phyloP scores from a whole-genome alignment of 106 monocot species.

The Dioscorea dumetorum region DNA sequence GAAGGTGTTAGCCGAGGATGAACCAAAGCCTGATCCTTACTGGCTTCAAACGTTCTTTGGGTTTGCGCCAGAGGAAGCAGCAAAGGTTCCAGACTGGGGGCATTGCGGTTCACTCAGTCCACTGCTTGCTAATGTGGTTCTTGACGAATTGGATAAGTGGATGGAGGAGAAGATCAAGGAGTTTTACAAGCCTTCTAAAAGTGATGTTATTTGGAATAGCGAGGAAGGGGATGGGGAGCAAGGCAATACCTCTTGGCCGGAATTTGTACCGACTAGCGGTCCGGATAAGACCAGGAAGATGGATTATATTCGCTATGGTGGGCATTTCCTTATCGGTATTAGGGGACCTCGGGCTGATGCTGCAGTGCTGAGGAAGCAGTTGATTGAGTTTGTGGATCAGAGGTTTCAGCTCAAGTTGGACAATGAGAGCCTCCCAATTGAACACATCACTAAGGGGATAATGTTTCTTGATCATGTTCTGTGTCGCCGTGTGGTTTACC shows the following conservation, averaged over 20 bases:
- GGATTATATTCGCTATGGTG: slow-evolving; percentile 91
- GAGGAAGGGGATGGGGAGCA: slow-evolving; percentile 54
- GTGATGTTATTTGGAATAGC: slow-evolving; percentile 61
- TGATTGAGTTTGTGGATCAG: slow-evolving; percentile 80
- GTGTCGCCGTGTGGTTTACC: slow-evolving; percentile 89
- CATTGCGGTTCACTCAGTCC: slow-evolving; percentile 87
- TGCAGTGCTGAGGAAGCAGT: slow-evolving; percentile 71
- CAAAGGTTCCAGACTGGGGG: slow-evolving; percentile 78
- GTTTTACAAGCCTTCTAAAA: slow-evolving; percentile 78
- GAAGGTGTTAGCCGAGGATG: slow-evolving; percentile 77
- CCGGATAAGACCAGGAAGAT: slow-evolving; percentile 96
- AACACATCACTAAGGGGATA: slow-evolving; percentile 96
- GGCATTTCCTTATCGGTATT: slow-evolving; percentile 71
- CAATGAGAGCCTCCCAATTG: slow-evolving; percentile 85
- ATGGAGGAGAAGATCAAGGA: slow-evolving; percentile 86
- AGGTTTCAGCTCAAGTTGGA: slow-evolving; percentile 75
- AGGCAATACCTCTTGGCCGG: slow-evolving; percentile 97
- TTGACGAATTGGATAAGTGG: slow-evolving; percentile 93
- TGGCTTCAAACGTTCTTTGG: slow-evolving; percentile 98
- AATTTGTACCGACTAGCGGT: slow-evolving; percentile 97
- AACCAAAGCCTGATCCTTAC: slow-evolving; percentile 97
- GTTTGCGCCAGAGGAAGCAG: slow-evolving; percentile 90
- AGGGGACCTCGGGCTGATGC: slow-evolving; percentile 93
- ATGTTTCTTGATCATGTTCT: slow-evolving; percentile 96
- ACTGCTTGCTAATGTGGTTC: slow-evolving; percentile 63